These are phyloP conservation scores for Xylariomycetidae sp. DNA, from an alignment of 2,329 filamentous ascomycete genomes.

Conservation along the genomic window DNA sequence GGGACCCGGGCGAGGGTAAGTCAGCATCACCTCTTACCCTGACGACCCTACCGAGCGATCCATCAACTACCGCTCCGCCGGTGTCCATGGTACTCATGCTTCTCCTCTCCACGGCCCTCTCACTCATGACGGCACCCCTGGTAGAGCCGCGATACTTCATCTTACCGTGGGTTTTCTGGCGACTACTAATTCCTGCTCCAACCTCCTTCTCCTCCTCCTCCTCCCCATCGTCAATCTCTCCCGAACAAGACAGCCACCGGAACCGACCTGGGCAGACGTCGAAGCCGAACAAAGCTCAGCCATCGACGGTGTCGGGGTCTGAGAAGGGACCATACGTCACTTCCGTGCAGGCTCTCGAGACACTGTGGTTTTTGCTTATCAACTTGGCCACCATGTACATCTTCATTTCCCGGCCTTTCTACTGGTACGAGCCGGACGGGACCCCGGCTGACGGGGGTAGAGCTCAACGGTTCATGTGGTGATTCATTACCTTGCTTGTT, in stretches of 20 bases:
- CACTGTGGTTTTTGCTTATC: conserved; percentile 61
- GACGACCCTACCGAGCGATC: conserved; percentile 22
- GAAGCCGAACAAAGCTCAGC: no score
- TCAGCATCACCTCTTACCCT: conserved; percentile 1
- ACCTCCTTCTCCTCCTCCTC: neutral
- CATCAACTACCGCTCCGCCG: conserved; percentile 26
- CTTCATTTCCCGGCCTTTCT: conserved; percentile 64
- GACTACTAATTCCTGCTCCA: conserved; percentile 66
- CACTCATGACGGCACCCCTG: conserved; percentile 80
- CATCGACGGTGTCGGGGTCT: neutral
- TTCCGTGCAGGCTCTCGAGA: conserved; percentile 49
- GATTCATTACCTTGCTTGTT: no score
- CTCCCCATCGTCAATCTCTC: no score
- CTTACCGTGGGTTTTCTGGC: conserved; percentile 90
- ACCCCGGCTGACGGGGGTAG: conserved; percentile 48
- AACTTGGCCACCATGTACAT: conserved; percentile 65
- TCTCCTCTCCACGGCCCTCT: conserved; percentile 67
- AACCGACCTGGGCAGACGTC: neutral
- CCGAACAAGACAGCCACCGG: no score
- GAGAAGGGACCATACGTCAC: conserved; percentile 8
- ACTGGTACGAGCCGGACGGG: conserved; percentile 56
- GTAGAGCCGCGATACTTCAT: conserved; percentile 97
- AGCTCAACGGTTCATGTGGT: conserved; percentile 82
- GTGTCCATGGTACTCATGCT: conserved; percentile 53
- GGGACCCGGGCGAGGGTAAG: neutral